phyloP scores from a whole-genome alignment of 2,329 filamentous ascomycete species.

The Xylaria polymorpha region DNA sequence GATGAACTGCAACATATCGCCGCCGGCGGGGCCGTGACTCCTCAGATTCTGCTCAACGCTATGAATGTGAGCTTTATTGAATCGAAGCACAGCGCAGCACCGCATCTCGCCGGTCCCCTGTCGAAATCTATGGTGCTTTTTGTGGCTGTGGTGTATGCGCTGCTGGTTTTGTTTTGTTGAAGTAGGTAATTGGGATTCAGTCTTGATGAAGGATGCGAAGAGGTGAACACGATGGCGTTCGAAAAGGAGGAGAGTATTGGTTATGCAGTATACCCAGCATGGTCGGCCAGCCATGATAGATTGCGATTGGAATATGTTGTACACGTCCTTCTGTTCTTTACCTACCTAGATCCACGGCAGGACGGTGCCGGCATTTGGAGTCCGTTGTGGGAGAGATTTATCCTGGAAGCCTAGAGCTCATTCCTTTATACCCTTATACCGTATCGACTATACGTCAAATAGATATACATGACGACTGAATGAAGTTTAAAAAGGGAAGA shows the following conservation, averaged over 20 bases:
- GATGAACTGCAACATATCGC: slow-evolving; percentile 62
- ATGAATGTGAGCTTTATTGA: slow-evolving; percentile 54
- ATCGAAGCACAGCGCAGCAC: slow-evolving; percentile 37
- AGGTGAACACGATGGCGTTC: slow-evolving; percentile 5
- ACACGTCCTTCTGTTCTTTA: background rate
- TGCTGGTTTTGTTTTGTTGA: slow-evolving; percentile 20
- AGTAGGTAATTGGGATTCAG: background rate
- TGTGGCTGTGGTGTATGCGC: background rate
- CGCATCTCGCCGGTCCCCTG: background rate
- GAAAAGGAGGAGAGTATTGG: background rate
- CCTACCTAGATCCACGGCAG: background rate
- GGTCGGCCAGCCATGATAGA: background rate
- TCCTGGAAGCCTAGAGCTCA: slow-evolving; percentile 14
- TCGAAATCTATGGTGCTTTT: slow-evolving; percentile 5
- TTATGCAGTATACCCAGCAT: slow-evolving; percentile 13
- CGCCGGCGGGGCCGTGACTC: slow-evolving; percentile 54
- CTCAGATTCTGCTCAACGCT: slow-evolving; percentile 49
- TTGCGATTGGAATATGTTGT: slow-evolving; percentile 2
- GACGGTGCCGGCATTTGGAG: background rate
- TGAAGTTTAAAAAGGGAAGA: background rate
- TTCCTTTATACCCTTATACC: background rate
- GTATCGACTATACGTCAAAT: background rate
- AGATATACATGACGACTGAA: background rate
- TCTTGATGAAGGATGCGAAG: background rate
- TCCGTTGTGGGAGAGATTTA: background rate